phyloP scores from a whole-genome alignment of 2,329 filamentous ascomycete genomes.

The Chaetomiaceae sp. region DNA sequence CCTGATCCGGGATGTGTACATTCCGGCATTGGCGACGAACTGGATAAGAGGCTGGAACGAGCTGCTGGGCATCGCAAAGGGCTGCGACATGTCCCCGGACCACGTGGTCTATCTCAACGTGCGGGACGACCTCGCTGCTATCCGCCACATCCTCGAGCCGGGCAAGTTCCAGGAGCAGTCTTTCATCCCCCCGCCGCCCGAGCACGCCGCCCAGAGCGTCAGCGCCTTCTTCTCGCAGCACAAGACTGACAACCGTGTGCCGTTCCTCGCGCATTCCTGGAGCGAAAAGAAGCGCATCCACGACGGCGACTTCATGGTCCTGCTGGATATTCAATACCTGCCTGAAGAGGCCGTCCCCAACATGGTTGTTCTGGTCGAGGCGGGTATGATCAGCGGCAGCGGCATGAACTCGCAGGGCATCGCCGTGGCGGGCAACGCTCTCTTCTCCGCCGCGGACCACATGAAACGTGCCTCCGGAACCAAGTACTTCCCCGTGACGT shows the following conservation, averaged over 20 bases:
- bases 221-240: constrained; percentile 15
- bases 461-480: constrained; percentile 15
- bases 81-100: background rate
- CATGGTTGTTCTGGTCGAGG: constrained; percentile 30
- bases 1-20: background rate
- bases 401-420: constrained; percentile 31
- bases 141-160: background rate
- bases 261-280: constrained; percentile 20
- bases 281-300: constrained; percentile 23
- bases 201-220: constrained; percentile 16
- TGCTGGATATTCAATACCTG: constrained; percentile 27
- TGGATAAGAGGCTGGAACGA: background rate
- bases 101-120: constrained; percentile 2
- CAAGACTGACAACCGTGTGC: constrained; percentile 6
- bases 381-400: constrained; percentile 28
- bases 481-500: constrained; percentile 25
- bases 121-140: constrained; percentile 6
- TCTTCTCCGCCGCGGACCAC: constrained; percentile 27
- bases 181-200: background rate
- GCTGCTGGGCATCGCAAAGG: background rate
- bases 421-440: constrained; percentile 28
- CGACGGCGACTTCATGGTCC: constrained; percentile 25
- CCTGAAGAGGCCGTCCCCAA: constrained; percentile 19
- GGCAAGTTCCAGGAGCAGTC: background rate
- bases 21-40: background rate